These are phyloP conservation scores for Mollisiaceae sp. DNA, from an alignment of 2,329 filamentous ascomycete species.

Conservation along the genomic window DNA sequence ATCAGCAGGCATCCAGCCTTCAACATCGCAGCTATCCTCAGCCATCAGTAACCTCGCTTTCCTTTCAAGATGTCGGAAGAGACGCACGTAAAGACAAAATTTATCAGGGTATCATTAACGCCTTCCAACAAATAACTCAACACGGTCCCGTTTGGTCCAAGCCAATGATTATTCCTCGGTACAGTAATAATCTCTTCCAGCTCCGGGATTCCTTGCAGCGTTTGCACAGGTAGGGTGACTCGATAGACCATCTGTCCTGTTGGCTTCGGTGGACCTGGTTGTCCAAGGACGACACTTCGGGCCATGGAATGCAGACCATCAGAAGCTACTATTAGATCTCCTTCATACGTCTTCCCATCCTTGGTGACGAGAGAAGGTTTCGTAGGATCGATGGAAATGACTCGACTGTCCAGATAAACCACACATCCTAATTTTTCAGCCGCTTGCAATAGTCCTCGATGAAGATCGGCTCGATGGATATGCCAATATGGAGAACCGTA, in stretches of 20 bases:
- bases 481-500: constrained; percentile 32
- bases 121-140: constrained; percentile 30
- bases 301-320: constrained; percentile 48
- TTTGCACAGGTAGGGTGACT: constrained; percentile 49
- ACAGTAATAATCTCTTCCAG: constrained; percentile 46
- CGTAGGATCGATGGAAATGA: constrained; percentile 41
- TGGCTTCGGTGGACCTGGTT: constrained; percentile 38
- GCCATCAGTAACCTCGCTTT: background rate
- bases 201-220: constrained; percentile 47
- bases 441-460: constrained; percentile 31
- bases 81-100: constrained; percentile 32
- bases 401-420: constrained; percentile 46
- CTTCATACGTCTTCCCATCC: constrained; percentile 36
- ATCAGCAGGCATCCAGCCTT: constrained; percentile 30
- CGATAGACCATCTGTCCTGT: constrained; percentile 52
- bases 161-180: constrained; percentile 51
- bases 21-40: constrained; percentile 24
- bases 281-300: constrained; percentile 46
- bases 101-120: constrained; percentile 26
- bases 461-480: constrained; percentile 37
- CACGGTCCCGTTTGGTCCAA: constrained; percentile 36
- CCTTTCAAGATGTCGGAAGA: background rate
- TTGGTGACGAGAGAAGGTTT: constrained; percentile 35
- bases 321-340: constrained; percentile 47
- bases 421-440: constrained; percentile 45